Conservation (phyloP, 495 filamentous ascomycete species). For the Xylaria grammica region DNA sequence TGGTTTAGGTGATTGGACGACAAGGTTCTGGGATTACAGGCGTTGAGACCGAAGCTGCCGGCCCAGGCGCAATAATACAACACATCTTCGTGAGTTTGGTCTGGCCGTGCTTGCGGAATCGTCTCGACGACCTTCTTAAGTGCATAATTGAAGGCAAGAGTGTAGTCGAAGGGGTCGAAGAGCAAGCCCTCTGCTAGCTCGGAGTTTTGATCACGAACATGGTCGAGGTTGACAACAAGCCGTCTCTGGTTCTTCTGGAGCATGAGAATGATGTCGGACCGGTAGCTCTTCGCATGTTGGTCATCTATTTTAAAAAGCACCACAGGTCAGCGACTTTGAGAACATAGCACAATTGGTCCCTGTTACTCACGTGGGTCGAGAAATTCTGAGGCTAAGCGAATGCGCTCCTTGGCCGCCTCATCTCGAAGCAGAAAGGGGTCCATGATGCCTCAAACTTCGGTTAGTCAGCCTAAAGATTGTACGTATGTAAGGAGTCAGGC, state of each 20-base stretch:
- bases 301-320: constrained; percentile 47
- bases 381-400: constrained; percentile 82
- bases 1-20: constrained; percentile 87
- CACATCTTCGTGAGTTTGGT: constrained; percentile 56
- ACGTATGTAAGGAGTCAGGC: neutral
- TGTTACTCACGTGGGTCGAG: constrained; percentile 76
- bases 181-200: constrained; percentile 90
- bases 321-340: constrained; percentile 22
- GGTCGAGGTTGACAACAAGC: constrained; percentile 87
- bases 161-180: constrained; percentile 84
- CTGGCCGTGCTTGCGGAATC: constrained; percentile 63
- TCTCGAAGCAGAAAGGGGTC: constrained; percentile 76
- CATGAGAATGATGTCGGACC: constrained; percentile 90
- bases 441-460: constrained; percentile 55
- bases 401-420: constrained; percentile 78
- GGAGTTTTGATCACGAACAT: constrained; percentile 86
- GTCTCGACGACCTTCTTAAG: constrained; percentile 85
- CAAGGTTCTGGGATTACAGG: constrained; percentile 93
- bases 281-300: constrained; percentile 71
- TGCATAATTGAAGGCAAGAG: constrained; percentile 84
- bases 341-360: neutral
- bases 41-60: constrained; percentile 91
- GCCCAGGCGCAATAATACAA: constrained; percentile 94
- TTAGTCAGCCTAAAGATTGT: neutral
- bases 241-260: constrained; percentile 82